Evolutionary conservation across 2,329 filamentous ascomycete species (phyloP), one percentile per base, ranked within the genome.

Genomic region (Sporothrix protearum): DNA sequence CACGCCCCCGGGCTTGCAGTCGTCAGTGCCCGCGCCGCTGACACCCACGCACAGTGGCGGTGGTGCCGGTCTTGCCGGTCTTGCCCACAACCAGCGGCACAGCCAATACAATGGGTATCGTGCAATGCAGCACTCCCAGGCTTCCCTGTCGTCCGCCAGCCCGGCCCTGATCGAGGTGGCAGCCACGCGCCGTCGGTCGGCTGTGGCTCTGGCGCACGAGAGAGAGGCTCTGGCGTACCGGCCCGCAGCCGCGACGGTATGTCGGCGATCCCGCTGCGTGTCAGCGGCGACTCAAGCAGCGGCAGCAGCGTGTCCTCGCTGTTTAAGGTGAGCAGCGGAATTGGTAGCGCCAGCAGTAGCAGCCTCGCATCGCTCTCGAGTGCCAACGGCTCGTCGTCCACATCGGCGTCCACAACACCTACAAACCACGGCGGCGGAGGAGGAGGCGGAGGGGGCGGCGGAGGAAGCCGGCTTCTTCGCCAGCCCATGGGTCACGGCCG

Each of bases 1-100:
- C 85, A 88, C 86, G 1, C 85, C 86, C 0, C 85, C 86, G 0
- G 82, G 83, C n/a, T 77, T 87, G 1, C 84, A 85, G 55, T 78
- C 83, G 1, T 81, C 84, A 4, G 76, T 80, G 3, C 85, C 85
- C 8, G 80, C 84, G 71, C 86, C 86, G 2, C 82, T 84, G 47
- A 88, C 86, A 2, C 86, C 86, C 0, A 86, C 85, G 0, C 81
- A 84, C 61, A 79, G 28, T 6, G 64, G 80, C 42, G 28, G 49
- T 12, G 82, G 77, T n/a, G 61, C 69, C 7, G 42, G 59, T 4
- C 55, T 67, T n/a, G 61, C 69, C 7, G 42, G 59, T 4, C 55
- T 67, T 22, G 49, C 47, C 0, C 70, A 67, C 57, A 67, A 69
- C 36, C 47, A 47, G 7, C 69, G 68, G 8, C 73, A 73, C 28